Evolutionary conservation across 1,284 basidiomycete genomes (phyloP), one percentile per base, ranked within the genome.

Genomic region (Puccinia coronata): DNA sequence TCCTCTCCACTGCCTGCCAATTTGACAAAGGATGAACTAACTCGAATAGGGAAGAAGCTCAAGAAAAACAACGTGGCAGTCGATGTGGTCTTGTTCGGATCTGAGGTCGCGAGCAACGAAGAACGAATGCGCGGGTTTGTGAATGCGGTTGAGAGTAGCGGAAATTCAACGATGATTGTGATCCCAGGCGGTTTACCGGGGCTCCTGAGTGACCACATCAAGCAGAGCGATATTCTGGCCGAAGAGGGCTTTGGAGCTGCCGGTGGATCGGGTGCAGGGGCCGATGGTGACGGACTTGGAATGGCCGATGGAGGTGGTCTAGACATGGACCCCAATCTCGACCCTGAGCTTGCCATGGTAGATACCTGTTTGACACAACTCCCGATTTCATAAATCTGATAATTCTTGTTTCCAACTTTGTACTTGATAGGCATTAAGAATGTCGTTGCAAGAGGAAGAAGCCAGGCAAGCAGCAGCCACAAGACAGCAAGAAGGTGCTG

Each of bases 61-160:
- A 97, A 98, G 89, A 99, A 99, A 92, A 99, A 98, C 87, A 99
- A 98, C 85, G 95, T 99, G 57, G 93, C 95, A 0, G 90, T 99
- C 18, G 96, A 99, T 87, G 89, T 99, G 81, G 88, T 98, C 55
- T 91, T 90, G 23, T 98, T 90, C 84, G 89, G 89, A 36, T 71
- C 78, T 9, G 87, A 88, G 25, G 55, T 73, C 0, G 87, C 87
- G 78, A 86, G 86, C 63, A 87, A 87, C 82, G 86, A 85, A 53
- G 86, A 87, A 83, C 51, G 83, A 39, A 61, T 88, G 78, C 80
- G 82, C 25, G 86, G 84, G 39, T 85, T 88, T 80, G 84, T 88
- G n/a, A 86, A 88, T 75, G 86, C 85, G 76, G 86, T 86, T 2
- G 85, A 67, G 41, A 83, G 86, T 20, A 84, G 83, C 14, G 86